Percentiles rank a stretch among this genome's conserved stretches.
Conservation (phyloP, 1,284 basidiomycete genomes). For the Ganoderma boninense region DNA sequence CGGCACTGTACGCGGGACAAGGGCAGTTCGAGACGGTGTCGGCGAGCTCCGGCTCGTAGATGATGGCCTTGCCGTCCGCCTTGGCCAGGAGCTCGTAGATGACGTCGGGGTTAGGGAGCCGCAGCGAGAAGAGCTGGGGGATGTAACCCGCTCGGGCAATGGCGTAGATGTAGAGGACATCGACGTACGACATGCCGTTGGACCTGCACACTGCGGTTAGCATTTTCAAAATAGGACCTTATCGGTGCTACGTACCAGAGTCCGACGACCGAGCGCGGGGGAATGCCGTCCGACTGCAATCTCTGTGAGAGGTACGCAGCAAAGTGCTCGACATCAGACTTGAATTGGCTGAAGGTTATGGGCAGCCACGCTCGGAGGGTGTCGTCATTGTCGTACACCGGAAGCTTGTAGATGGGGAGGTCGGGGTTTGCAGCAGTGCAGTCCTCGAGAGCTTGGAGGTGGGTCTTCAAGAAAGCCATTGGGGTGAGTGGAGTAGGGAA, state of each 20-base stretch:
- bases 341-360: conserved; percentile 61
- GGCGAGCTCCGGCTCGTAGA: conserved; percentile 60
- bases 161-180: conserved; percentile 74
- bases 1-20: conserved; percentile 54
- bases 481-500: neutral
- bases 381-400: conserved; percentile 47
- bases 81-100: conserved; percentile 67
- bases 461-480: conserved; percentile 44
- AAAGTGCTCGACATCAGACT: conserved; percentile 58
- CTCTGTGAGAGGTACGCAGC: conserved; percentile 61
- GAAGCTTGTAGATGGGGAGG: conserved; percentile 56
- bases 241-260: conserved; percentile 57
- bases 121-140: conserved; percentile 75
- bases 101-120: conserved; percentile 71
- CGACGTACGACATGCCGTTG: conserved; percentile 68
- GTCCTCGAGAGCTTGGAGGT: conserved; percentile 58
- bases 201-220: conserved; percentile 52
- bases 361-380: conserved; percentile 52
- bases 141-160: conserved; percentile 74
- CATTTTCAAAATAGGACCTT: neutral
- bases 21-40: conserved; percentile 50
- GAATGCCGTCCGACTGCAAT: conserved; percentile 52
- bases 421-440: conserved; percentile 51
- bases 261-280: conserved; percentile 65
- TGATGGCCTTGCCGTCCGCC: conserved; percentile 63